phyloP scores from a whole-genome alignment of 2,329 filamentous ascomycete genomes.

The Madurella mycetomatis region DNA sequence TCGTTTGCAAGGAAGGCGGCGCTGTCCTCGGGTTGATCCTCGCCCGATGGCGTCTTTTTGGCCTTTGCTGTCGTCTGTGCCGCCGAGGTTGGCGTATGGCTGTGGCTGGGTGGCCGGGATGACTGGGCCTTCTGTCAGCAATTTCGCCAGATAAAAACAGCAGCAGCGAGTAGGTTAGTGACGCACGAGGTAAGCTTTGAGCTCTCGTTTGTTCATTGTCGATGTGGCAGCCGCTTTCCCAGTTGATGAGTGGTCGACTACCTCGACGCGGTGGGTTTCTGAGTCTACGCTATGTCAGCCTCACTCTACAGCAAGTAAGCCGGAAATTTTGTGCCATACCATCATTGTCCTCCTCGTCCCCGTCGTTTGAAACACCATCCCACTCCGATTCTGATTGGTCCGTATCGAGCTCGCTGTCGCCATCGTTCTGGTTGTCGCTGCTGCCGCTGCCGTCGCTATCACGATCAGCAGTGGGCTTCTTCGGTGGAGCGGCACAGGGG shows the following conservation, averaged over 20 bases:
- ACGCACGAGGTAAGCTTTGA: constrained; percentile 71
- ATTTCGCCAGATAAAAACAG: constrained; percentile 7
- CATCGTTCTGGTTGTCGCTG: constrained; percentile 7
- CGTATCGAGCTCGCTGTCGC: constrained; percentile 21
- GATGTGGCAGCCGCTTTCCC: constrained; percentile 33
- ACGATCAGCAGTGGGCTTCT: constrained; percentile 34
- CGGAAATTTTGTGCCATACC: neutral
- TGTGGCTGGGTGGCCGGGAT: constrained; percentile 43
- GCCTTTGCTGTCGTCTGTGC: constrained; percentile 23
- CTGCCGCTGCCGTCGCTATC: constrained; percentile 24
- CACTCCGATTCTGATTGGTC: constrained; percentile 8
- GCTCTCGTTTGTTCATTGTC: constrained; percentile 60
- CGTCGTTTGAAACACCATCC: constrained; percentile 12
- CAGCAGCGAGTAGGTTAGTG: constrained; percentile 4
- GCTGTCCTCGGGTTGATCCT: constrained; percentile 51
- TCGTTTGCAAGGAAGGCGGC: constrained; percentile 80
- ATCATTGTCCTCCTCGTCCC: constrained; percentile 28
- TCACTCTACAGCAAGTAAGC: neutral
- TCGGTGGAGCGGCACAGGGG: constrained; percentile 30
- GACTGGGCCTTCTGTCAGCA: constrained; percentile 34
- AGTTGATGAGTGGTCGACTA: constrained; percentile 54
- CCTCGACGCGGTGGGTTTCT: constrained; percentile 44
- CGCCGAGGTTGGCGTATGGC: constrained; percentile 9
- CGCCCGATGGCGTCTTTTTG: constrained; percentile 27
- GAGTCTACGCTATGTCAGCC: constrained; percentile 4